phyloP scores from a whole-genome alignment of 306 rosid species.

The Medicago arabica region DNA sequence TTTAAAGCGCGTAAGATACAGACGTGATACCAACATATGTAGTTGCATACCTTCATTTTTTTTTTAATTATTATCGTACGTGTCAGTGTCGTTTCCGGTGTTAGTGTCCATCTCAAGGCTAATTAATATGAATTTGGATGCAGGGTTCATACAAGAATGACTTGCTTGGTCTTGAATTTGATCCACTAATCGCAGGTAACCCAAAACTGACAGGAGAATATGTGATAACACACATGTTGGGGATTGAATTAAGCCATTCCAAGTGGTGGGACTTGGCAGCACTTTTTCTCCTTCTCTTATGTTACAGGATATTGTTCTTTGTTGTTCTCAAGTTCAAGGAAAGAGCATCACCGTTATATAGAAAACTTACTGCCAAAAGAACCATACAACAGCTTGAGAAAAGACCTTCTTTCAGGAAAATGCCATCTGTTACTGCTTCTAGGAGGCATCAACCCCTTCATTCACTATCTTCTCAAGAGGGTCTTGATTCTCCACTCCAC shows the following conservation, averaged over 20 bases:
- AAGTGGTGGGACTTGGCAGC: conserved; percentile 71
- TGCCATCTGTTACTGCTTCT: conserved; percentile 58
- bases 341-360: conserved; percentile 54
- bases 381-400: conserved; percentile 52
- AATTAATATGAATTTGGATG: conserved; percentile 10
- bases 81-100: background rate
- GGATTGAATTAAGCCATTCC: conserved; percentile 56
- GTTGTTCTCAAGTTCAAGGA: conserved; percentile 55
- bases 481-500: conserved; percentile 62
- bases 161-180: conserved; percentile 72
- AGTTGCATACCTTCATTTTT: too few species aligned
- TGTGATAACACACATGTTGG: conserved; percentile 52
- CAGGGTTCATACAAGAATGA: conserved; percentile 74
- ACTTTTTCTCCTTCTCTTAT: conserved; percentile 45
- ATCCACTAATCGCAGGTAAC: conserved; percentile 55
- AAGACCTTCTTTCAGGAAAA: conserved; percentile 62
- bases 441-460: conserved; percentile 55
- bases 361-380: conserved; percentile 49
- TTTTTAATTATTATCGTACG: too few species aligned
- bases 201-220: conserved; percentile 54
- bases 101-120: background rate
- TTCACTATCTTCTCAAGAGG: conserved; percentile 66
- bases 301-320: conserved; percentile 52
- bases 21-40: too few species aligned
- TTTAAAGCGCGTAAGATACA: too few species aligned